These are phyloP conservation scores for Colletotrichum chrysophilum DNA, from an alignment of 2,329 filamentous ascomycete genomes.

Conservation along the genomic window DNA sequence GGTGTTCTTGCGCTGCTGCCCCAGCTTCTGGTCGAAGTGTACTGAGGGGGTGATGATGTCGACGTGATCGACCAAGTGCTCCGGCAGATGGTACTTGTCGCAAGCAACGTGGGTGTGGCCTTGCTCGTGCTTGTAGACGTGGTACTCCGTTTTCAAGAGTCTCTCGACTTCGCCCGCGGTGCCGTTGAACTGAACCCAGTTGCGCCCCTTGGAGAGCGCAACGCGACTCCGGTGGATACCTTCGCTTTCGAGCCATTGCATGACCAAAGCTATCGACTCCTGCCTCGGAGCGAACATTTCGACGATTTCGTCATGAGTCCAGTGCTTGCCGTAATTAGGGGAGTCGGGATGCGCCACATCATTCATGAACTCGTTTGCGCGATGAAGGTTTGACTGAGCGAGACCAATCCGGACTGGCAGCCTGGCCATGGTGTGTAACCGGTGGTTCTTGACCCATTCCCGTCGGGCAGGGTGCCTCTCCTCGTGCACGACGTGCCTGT, in stretches of 20 bases:
- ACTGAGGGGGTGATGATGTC: slow-evolving; percentile 48
- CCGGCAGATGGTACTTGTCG: slow-evolving; percentile 45
- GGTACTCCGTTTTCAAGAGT: slow-evolving; percentile 58
- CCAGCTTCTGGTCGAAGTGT: slow-evolving; percentile 38
- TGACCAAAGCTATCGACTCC: slow-evolving; percentile 54
- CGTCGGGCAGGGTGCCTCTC: slow-evolving; percentile 17
- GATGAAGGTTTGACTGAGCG: slow-evolving; percentile 22
- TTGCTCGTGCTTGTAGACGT: slow-evolving; percentile 49
- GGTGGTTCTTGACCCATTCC: slow-evolving; percentile 21
- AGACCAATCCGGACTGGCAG: slow-evolving; percentile 24
- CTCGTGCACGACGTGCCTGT: slow-evolving; percentile 23
- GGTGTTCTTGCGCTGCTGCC: slow-evolving; percentile 27
- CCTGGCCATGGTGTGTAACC: slow-evolving; percentile 12
- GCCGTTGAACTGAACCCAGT: slow-evolving; percentile 61
- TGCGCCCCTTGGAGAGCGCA: slow-evolving; percentile 52
- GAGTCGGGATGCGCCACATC: slow-evolving; percentile 41
- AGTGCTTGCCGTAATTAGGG: slow-evolving; percentile 51
- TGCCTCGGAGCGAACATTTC: slow-evolving; percentile 46
- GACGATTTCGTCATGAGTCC: slow-evolving; percentile 46
- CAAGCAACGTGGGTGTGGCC: slow-evolving; percentile 43
- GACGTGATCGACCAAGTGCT: slow-evolving; percentile 39
- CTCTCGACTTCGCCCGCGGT: slow-evolving; percentile 57
- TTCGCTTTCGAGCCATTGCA: slow-evolving; percentile 56
- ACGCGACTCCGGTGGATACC: slow-evolving; percentile 56
- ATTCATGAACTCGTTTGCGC: slow-evolving; percentile 23